A percentile compares a stretch with the other conserved stretches of the same genome.
These are phyloP conservation scores for Bisporella sp. DNA, from an alignment of 2,329 filamentous ascomycete genomes.

Conservation along the genomic window DNA sequence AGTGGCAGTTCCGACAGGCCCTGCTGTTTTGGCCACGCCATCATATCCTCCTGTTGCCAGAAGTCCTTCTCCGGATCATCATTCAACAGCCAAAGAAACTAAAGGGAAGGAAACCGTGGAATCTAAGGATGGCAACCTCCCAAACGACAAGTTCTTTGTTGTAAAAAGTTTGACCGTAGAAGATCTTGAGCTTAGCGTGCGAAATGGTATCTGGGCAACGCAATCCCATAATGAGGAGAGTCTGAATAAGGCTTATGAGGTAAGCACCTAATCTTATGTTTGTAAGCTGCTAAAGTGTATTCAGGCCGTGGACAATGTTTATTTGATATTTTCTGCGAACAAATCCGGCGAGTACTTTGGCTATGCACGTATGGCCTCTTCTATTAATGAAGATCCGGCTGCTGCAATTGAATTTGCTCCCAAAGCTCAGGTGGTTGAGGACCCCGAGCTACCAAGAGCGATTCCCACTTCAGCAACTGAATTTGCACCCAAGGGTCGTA, in stretches of 20 bases:
- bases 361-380: slow-evolving; percentile 83
- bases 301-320: slow-evolving; percentile 75
- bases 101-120: not conserved
- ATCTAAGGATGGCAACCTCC: slow-evolving; percentile 1
- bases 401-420: slow-evolving; percentile 64
- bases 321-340: slow-evolving; percentile 91
- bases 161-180: slow-evolving; percentile 89
- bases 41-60: slow-evolving; percentile 15
- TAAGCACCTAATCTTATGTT: slow-evolving; percentile 32
- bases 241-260: slow-evolving; percentile 77
- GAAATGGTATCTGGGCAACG: slow-evolving; percentile 86
- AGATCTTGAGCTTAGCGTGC: slow-evolving; percentile 82
- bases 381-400: slow-evolving; percentile 70
- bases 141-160: slow-evolving; percentile 76
- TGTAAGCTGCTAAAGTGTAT: not conserved
- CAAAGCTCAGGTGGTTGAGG: slow-evolving; percentile 50
- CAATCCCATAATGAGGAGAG: slow-evolving; percentile 87
- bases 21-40: slow-evolving; percentile 20
- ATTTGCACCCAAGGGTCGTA: slow-evolving; percentile 71
- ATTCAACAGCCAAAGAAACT: slow-evolving; percentile 17
- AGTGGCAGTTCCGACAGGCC: slow-evolving; percentile 22
- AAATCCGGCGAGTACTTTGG: slow-evolving; percentile 97
- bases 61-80: slow-evolving; percentile 27
- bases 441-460: slow-evolving; percentile 66
- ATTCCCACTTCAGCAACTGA: slow-evolving; percentile 75